These are phyloP conservation scores for Tulasnella sp. DNA, from an alignment of 768 basidiomycete genomes.

Conservation along the genomic window DNA sequence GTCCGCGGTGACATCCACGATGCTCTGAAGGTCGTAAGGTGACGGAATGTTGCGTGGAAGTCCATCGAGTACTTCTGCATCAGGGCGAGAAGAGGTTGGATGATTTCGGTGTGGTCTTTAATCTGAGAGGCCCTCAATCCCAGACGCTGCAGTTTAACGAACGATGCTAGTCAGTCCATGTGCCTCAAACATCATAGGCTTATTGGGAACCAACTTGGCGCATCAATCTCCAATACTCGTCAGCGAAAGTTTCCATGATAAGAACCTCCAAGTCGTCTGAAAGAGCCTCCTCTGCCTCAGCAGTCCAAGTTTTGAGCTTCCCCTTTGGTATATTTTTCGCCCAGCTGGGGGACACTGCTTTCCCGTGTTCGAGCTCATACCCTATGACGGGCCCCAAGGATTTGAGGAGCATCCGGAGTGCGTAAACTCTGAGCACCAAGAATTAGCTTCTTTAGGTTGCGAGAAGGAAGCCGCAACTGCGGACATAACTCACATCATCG, in stretches of 20 bases:
- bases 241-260: conserved; percentile 49
- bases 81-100: conserved; percentile 63
- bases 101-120: conserved; percentile 52
- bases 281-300: conserved; percentile 42
- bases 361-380: conserved; percentile 56
- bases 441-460: not conserved
- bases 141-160: conserved; percentile 54
- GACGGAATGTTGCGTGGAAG: conserved; percentile 79
- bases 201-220: conserved; percentile 44
- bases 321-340: conserved; percentile 45
- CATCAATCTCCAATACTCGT: conserved; percentile 62
- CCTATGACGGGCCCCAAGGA: conserved; percentile 82
- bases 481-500: conserved; percentile 55
- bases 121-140: conserved; percentile 53
- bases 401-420: conserved; percentile 65
- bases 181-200: not conserved
- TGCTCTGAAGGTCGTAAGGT: conserved; percentile 55
- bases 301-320: conserved; percentile 53
- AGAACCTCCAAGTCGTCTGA: conserved; percentile 55
- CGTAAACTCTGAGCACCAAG: conserved; percentile 50
- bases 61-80: conserved; percentile 73
- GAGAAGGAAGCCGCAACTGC: not conserved
- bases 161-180: not conserved
- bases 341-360: conserved; percentile 53
- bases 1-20: conserved; percentile 21